Percentiles rank a stretch among this genome's conserved stretches.
phyloP scores from a whole-genome alignment of 2,329 filamentous ascomycete genomes.

The Teratosphaeria destructans region DNA sequence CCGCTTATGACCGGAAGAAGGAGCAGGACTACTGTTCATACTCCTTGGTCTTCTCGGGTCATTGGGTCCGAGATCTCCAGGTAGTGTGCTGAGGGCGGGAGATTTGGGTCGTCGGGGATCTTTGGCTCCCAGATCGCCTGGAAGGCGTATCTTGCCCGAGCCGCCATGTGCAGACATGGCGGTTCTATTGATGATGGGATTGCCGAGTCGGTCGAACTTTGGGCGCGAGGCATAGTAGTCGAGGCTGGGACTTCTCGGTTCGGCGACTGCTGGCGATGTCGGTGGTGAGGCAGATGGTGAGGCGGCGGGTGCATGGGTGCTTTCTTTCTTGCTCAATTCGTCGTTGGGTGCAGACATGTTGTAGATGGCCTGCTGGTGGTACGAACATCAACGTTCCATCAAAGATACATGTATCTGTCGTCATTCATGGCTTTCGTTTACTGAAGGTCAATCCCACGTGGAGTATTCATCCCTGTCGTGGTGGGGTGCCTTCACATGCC shows the following conservation, averaged over 20 bases:
- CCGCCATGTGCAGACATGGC: conserved; percentile 22
- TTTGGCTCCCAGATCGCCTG: conserved; percentile 26
- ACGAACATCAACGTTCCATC: background rate
- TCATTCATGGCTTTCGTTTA: background rate
- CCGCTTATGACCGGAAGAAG: conserved; percentile 7
- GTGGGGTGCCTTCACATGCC: background rate
- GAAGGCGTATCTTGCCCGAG: conserved; percentile 19
- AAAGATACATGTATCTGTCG: background rate
- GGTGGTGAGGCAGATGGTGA: conserved; percentile 18
- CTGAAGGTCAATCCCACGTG: background rate
- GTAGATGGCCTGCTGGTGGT: background rate
- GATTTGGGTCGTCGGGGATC: conserved; percentile 25
- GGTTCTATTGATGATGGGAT: conserved; percentile 17
- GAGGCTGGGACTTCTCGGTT: background rate
- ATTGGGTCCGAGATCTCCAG: conserved; percentile 24
- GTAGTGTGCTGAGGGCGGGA: conserved; percentile 17
- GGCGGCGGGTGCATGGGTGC: background rate
- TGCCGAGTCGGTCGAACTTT: conserved; percentile 21
- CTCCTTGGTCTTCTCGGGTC: conserved; percentile 19
- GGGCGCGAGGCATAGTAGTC: conserved; percentile 20
- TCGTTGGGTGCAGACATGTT: background rate
- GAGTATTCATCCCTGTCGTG: background rate
- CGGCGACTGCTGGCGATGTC: conserved; percentile 14
- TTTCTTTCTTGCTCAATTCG: background rate
- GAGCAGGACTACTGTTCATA: conserved; percentile 17